A percentile compares a stretch with the other conserved stretches of the same genome.
Evolutionary conservation across 805 yeast species (phyloP).

Genomic region (Dipodascopsis uninucleata): DNA sequence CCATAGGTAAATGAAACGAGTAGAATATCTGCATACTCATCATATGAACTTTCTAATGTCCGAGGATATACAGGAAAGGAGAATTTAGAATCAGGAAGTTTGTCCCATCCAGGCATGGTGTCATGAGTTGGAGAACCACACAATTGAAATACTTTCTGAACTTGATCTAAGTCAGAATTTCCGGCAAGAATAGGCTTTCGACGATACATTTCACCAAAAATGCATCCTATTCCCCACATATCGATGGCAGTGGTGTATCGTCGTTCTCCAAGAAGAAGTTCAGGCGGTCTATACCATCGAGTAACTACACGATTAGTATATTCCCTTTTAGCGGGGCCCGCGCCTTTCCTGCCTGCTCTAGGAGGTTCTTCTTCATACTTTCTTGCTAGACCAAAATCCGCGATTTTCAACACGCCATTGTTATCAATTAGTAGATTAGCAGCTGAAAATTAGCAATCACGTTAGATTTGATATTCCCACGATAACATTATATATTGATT

Average conservation of each 20-base stretch:
- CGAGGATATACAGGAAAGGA: conserved; percentile 14
- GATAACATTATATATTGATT: too few species aligned
- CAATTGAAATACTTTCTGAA: conserved; percentile 70
- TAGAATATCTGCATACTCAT: conserved; percentile 41
- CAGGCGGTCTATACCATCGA: conserved; percentile 97
- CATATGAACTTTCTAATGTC: conserved; percentile 42
- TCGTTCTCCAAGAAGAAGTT: conserved; percentile 78
- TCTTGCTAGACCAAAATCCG: conserved; percentile 94
- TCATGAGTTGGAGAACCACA: conserved; percentile 92
- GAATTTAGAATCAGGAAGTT: conserved; percentile 49
- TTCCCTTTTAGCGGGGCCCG: conserved; percentile 40
- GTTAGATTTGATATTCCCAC: too few species aligned
- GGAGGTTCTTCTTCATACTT: conserved; percentile 63
- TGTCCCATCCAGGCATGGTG: conserved; percentile 85
- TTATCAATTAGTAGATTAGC: conserved; percentile 84
- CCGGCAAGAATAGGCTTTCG: conserved; percentile 84
- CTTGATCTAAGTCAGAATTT: conserved; percentile 80
- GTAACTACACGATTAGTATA: conserved; percentile 82
- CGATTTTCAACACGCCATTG: conserved; percentile 77
- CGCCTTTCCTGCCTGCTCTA: conserved; percentile 45
- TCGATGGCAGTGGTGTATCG: conserved; percentile 92
- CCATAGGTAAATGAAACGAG: not conserved
- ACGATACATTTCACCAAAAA: conserved; percentile 84
- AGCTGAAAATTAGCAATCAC: conserved; percentile 39
- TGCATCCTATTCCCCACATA: conserved; percentile 94